Evolutionary conservation across 108 stramenopile species (phyloP).

Genomic region (Skeletonema menzelii): DNA sequence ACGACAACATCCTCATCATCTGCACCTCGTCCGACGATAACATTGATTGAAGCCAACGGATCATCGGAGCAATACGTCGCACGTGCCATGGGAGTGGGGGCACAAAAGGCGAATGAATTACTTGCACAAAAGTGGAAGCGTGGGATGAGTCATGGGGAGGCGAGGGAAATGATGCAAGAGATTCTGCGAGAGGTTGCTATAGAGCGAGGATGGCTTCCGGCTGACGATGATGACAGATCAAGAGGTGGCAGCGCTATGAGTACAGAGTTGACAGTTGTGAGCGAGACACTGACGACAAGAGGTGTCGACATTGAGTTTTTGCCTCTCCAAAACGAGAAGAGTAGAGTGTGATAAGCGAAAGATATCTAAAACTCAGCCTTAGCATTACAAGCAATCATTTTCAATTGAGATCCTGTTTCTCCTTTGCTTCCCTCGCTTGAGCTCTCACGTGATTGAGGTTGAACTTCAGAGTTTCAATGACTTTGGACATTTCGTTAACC

Average conservation of each 20-base stretch:
- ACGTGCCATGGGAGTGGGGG: conserved; percentile 39
- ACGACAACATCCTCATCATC: not conserved
- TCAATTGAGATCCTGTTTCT: not conserved
- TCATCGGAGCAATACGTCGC: conserved; percentile 31
- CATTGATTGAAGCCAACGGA: conserved; percentile 35
- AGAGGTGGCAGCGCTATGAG: not conserved
- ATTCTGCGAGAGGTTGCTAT: conserved; percentile 27
- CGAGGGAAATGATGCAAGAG: conserved; percentile 10
- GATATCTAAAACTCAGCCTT: too few relatives aligned
- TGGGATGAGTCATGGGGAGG: conserved; percentile 7
- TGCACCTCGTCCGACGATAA: conserved; percentile 14
- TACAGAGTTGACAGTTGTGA: conserved; percentile 14
- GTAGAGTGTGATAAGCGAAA: not conserved
- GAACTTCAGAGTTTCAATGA: not conserved
- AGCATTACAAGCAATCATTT: not conserved
- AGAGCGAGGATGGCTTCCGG: conserved; percentile 20
- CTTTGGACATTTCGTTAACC: not conserved
- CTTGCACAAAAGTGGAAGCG: conserved; percentile 29
- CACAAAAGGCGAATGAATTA: conserved; percentile 16
- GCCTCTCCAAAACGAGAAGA: not conserved
- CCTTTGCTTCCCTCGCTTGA: not conserved
- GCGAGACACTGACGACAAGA: conserved; percentile 25
- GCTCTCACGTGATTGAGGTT: not conserved
- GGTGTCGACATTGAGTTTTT: conserved; percentile 39
- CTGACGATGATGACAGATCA: not conserved